Conservation (phyloP, 1,284 basidiomycete species). For the Ustilago bromivora region DNA sequence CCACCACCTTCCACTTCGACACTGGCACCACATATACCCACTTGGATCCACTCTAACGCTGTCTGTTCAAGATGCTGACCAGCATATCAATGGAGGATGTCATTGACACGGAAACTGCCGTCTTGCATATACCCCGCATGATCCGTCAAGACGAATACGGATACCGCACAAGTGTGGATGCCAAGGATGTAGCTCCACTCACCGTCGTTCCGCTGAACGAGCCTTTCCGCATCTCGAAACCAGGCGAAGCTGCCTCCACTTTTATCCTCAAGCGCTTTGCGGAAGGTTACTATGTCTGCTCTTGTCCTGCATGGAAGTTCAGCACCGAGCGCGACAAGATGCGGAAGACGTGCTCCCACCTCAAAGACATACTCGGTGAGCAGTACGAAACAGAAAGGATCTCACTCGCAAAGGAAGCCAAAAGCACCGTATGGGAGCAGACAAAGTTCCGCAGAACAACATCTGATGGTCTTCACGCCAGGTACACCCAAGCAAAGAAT, state of each 20-base stretch:
- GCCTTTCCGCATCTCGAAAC: conserved; percentile 23
- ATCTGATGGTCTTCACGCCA: conserved; percentile 29
- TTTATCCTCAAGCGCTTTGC: conserved; percentile 37
- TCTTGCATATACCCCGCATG: conserved; percentile 50
- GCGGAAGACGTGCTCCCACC: conserved; percentile 76
- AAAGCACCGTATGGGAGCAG: conserved; percentile 42
- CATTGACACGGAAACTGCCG: conserved; percentile 40
- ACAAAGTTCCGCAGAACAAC: conserved; percentile 31
- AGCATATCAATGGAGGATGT: conserved; percentile 48
- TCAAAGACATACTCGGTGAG: conserved; percentile 75
- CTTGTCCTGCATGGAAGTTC: conserved; percentile 71
- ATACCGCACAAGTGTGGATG: conserved; percentile 41
- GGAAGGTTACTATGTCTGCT: conserved; percentile 72
- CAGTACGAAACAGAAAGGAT: conserved; percentile 72
- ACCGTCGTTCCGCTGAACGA: conserved; percentile 29
- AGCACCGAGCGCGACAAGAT: conserved; percentile 73
- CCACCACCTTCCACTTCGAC: background rate
- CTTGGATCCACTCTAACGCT: background rate
- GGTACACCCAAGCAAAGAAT: conserved; percentile 39
- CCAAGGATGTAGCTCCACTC: conserved; percentile 31
- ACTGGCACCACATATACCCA: background rate
- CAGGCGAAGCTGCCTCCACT: conserved; percentile 7
- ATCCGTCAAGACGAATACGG: conserved; percentile 48
- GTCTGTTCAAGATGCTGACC: conserved; percentile 25
- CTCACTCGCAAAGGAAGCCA: conserved; percentile 25